Base-by-base conservation (phyloP, 2,329 filamentous ascomycete genomes). In the Epichloe coenophiala region DNA sequence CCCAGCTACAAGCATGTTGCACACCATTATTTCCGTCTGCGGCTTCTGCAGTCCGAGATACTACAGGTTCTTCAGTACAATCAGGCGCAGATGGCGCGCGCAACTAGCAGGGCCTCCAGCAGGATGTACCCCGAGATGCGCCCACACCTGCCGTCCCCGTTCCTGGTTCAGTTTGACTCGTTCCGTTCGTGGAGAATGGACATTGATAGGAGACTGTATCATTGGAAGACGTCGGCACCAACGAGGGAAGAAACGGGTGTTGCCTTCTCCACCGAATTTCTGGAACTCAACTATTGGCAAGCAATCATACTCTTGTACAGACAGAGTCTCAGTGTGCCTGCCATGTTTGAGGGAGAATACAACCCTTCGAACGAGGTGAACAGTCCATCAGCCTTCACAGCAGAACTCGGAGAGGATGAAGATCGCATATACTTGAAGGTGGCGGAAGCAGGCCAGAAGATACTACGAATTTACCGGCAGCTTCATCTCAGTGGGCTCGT, bases 221-320 rank as follows among this genome's bases (percentile, higher is more conserved):
- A 91, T 57, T 97, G 91, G 93, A 93, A 91, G 64, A 81, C 83
- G 31, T 82, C 81, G 5, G 85, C 89, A 1, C 93, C 91, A 0
- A 83, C 78, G 0, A 83, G 84, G 55, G 69, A 78, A 21, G 81
- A 93, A 52, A 95, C 88, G 0, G 90, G 90, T 1, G 93, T 97
- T 2, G 81, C 81, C 4, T 97, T 97, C 64, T 89, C 86, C 0
- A 82, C 87, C 1, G 85, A 95, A 51, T 95, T 97, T 60, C 69
- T 96, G 4, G 88, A 96, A 60, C 75, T 97, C 54, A 97, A 97
- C 65, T 97, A 97, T 67, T 97, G 91, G 90, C 91, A 96, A 65
- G 88, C 89, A 3, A 83, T 97, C 54, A 94, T 96, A 57, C 89
- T 96, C 84, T 77, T 97, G 19, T 97, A 97, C 65, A 77, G 91